Conservation (phyloP, 2,329 filamentous ascomycete genomes). For the Lachnellula hyalina region DNA sequence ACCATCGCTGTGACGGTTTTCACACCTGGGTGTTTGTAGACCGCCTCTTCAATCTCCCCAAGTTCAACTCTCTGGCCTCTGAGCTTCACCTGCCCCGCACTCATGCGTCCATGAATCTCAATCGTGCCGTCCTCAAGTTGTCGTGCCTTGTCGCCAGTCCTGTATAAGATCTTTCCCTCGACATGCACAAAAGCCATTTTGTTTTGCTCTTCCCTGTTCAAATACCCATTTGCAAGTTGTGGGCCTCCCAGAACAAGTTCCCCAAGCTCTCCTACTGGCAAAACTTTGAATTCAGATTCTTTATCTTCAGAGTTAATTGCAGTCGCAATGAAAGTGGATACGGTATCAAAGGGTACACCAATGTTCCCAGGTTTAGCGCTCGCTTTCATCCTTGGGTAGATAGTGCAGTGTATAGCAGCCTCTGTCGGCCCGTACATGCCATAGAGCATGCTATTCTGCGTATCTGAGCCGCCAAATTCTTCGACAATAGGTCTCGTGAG, state of each 20-base stretch:
- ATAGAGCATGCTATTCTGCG: slow-evolving; percentile 61
- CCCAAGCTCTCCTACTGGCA: slow-evolving; percentile 30
- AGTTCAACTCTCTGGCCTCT: slow-evolving; percentile 79
- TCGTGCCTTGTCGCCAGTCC: slow-evolving; percentile 78
- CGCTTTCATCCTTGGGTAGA: slow-evolving; percentile 58
- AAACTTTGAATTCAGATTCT: slow-evolving; percentile 20
- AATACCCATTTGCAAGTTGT: slow-evolving; percentile 75
- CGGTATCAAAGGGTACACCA: slow-evolving; percentile 72
- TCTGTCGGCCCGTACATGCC: slow-evolving; percentile 96
- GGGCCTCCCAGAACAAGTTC: slow-evolving; percentile 77
- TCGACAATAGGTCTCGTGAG: slow-evolving; percentile 69
- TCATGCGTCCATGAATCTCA: slow-evolving; percentile 79
- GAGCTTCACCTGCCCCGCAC: slow-evolving; percentile 78
- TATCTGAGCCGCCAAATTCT: slow-evolving; percentile 61
- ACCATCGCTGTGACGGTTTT: slow-evolving; percentile 64
- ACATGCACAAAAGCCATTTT: slow-evolving; percentile 63
- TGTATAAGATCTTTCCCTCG: slow-evolving; percentile 62
- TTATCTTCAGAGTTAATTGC: slow-evolving; percentile 14
- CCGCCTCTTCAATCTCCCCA: slow-evolving; percentile 69
- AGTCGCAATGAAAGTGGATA: slow-evolving; percentile 38
- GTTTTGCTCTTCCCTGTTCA: slow-evolving; percentile 77
- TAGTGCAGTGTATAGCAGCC: slow-evolving; percentile 83
- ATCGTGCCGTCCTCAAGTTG: slow-evolving; percentile 63
- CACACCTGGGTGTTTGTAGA: slow-evolving; percentile 55
- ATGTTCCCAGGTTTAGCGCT: slow-evolving; percentile 61